Conservation (phyloP, 2,329 filamentous ascomycete genomes). For the Lecanosticta acicola region DNA sequence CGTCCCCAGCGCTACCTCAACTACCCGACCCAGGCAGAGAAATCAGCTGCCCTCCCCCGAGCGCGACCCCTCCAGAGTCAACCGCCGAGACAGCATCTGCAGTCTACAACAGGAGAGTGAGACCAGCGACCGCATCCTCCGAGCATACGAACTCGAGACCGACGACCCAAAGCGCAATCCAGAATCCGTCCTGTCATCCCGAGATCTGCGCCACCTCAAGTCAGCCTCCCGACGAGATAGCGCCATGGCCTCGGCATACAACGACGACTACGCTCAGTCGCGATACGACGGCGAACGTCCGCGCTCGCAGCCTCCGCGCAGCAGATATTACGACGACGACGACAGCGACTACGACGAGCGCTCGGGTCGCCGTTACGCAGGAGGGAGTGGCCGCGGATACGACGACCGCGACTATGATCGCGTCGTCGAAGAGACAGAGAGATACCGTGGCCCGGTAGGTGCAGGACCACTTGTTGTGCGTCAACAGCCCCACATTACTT, state of each 20-base stretch:
- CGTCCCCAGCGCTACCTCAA: slow-evolving; percentile 1
- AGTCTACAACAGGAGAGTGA: slow-evolving; percentile 22
- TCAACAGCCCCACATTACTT: slow-evolving; percentile 8
- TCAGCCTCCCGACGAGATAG: slow-evolving; percentile 16
- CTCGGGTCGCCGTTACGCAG: slow-evolving; percentile 18
- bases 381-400: slow-evolving; percentile 21
- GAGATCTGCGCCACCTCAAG: slow-evolving; percentile 7
- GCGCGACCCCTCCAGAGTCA: slow-evolving; percentile 8
- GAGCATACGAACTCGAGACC: slow-evolving; percentile 28
- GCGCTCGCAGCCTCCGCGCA: slow-evolving; percentile 26
- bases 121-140: slow-evolving; percentile 21
- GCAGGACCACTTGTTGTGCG: slow-evolving; percentile 25
- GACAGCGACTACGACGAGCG: slow-evolving; percentile 32
- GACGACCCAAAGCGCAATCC: slow-evolving; percentile 28
- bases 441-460: slow-evolving; percentile 32
- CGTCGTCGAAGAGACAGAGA: slow-evolving; percentile 28
- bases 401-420: slow-evolving; percentile 27
- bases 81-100: slow-evolving; percentile 11
- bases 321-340: slow-evolving; percentile 27
- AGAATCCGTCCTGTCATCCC: slow-evolving; percentile 19
- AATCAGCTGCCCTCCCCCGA: slow-evolving; percentile 15
- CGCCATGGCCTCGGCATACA: slow-evolving; percentile 23
- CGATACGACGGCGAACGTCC: slow-evolving; percentile 18
- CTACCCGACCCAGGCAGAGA: slow-evolving; percentile 16
- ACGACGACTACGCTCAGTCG: slow-evolving; percentile 21